Evolutionary conservation across 805 yeast genomes (phyloP).

Genomic region (Teunomyces barrocoloradensis): DNA sequence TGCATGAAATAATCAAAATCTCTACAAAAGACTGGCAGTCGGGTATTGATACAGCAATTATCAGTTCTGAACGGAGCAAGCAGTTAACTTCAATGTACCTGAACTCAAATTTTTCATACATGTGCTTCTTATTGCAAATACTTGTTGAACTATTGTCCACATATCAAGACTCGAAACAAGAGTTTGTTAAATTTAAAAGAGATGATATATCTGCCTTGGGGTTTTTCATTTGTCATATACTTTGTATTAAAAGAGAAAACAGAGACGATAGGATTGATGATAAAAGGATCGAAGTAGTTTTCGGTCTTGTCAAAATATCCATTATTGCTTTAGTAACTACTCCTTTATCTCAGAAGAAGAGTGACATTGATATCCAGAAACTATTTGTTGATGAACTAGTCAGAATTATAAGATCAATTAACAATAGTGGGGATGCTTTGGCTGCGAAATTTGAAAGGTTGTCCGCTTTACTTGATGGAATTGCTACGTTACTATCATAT

Average conservation of each 20-base stretch:
- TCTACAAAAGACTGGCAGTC: conserved; percentile 12
- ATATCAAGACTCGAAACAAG: conserved; percentile 76
- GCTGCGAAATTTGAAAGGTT: too few relatives aligned
- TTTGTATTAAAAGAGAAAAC: neutral
- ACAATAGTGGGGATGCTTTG: too few relatives aligned
- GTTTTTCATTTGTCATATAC: neutral
- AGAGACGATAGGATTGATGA: too few relatives aligned
- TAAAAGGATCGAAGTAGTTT: neutral
- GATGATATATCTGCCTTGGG: conserved; percentile 26
- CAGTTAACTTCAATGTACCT: conserved; percentile 6
- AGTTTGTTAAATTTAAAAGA: conserved; percentile 67
- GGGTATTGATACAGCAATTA: neutral
- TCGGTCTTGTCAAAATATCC: neutral
- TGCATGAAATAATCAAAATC: conserved; percentile 2
- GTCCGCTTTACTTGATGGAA: too few relatives aligned
- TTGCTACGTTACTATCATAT: too few relatives aligned
- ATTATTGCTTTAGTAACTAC: neutral
- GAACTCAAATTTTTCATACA: conserved; percentile 52
- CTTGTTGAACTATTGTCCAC: conserved; percentile 72
- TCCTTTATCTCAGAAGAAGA: neutral
- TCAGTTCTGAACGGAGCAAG: neutral
- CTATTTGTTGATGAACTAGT: conserved; percentile 22
- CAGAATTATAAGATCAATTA: too few relatives aligned
- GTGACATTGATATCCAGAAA: conserved; percentile 32
- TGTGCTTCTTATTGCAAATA: conserved; percentile 63